Percentiles rank a stretch among this genome's conserved stretches.
phyloP scores from a whole-genome alignment of 176 grass and related monocot species.

The Puccinellia tenuiflora region DNA sequence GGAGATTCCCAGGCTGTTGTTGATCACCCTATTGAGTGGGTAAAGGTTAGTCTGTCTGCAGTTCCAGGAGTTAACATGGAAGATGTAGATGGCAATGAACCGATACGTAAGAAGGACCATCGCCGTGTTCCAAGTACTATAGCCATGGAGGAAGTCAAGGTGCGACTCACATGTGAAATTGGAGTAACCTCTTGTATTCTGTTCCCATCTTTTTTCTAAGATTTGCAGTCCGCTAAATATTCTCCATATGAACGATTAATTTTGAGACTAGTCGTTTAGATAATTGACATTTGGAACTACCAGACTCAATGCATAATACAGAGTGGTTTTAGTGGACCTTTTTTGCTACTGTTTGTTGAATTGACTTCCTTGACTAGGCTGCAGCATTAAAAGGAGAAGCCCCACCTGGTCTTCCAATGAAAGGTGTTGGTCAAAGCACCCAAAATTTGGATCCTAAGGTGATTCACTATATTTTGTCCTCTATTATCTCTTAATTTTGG shows the following conservation, averaged over 20 bases:
- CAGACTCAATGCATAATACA: background rate
- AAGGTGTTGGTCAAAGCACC: constrained; percentile 70
- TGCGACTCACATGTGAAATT: constrained; percentile 25
- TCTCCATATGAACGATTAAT: background rate
- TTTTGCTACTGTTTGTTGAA: constrained; percentile 20
- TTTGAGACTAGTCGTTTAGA: background rate
- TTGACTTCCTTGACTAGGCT: constrained; percentile 55
- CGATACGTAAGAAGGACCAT: constrained; percentile 75
- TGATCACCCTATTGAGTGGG: constrained; percentile 67
- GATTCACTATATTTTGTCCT: background rate
- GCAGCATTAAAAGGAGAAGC: constrained; percentile 86
- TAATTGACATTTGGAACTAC: background rate
- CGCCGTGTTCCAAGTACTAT: constrained; percentile 92
- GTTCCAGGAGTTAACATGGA: constrained; percentile 94
- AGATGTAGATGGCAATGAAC: constrained; percentile 80
- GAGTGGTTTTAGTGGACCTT: background rate
- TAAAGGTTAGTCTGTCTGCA: constrained; percentile 75
- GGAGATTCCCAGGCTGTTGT: constrained; percentile 21
- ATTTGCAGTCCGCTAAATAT: background rate
- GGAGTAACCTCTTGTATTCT: background rate
- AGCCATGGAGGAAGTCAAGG: constrained; percentile 99
- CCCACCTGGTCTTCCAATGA: constrained; percentile 78
- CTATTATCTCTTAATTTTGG: constrained; percentile 12
- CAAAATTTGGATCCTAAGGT: constrained; percentile 66
- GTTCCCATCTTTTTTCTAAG: background rate